These are phyloP conservation scores for Cladosporium halotolerans DNA, from an alignment of 2,329 filamentous ascomycete genomes.

Conservation along the genomic window DNA sequence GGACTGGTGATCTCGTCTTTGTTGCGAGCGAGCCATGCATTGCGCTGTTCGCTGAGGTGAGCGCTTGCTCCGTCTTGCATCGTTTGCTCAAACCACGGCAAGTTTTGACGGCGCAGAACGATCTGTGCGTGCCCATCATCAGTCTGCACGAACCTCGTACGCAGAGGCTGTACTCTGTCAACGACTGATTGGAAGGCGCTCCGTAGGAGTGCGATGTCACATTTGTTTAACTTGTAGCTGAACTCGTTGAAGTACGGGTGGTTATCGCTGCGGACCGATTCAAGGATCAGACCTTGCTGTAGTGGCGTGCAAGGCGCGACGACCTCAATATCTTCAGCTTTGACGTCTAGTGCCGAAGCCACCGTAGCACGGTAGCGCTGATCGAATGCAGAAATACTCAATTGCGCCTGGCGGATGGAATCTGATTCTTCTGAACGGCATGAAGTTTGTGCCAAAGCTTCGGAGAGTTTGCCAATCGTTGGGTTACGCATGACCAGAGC, in stretches of 20 bases:
- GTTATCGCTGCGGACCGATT: constrained; percentile 52
- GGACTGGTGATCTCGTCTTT: constrained; percentile 44
- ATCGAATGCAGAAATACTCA: constrained; percentile 54
- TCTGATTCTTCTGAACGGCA: constrained; percentile 17
- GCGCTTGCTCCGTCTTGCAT: not conserved
- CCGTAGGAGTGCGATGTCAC: constrained; percentile 46
- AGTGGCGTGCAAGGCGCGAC: constrained; percentile 78
- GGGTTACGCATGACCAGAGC: constrained; percentile 59
- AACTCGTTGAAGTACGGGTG: constrained; percentile 75
- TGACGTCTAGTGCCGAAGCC: constrained; percentile 48
- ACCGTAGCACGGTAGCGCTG: constrained; percentile 54
- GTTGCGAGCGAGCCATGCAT: constrained; percentile 56
- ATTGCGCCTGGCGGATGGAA: constrained; percentile 44
- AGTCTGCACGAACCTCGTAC: constrained; percentile 67
- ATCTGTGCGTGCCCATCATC: constrained; percentile 72
- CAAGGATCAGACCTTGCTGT: constrained; percentile 79
- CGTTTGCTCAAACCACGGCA: not conserved
- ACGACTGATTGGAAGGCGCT: constrained; percentile 54
- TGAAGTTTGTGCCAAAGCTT: constrained; percentile 23
- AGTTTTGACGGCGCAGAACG: constrained; percentile 43
- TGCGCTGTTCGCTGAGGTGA: constrained; percentile 20
- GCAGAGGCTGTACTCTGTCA: constrained; percentile 55
- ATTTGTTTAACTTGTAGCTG: constrained; percentile 47
- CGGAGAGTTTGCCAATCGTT: constrained; percentile 36
- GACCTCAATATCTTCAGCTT: constrained; percentile 56